Conservation (phyloP, 495 filamentous ascomycete genomes). For the Trichoderma parareesei region DNA sequence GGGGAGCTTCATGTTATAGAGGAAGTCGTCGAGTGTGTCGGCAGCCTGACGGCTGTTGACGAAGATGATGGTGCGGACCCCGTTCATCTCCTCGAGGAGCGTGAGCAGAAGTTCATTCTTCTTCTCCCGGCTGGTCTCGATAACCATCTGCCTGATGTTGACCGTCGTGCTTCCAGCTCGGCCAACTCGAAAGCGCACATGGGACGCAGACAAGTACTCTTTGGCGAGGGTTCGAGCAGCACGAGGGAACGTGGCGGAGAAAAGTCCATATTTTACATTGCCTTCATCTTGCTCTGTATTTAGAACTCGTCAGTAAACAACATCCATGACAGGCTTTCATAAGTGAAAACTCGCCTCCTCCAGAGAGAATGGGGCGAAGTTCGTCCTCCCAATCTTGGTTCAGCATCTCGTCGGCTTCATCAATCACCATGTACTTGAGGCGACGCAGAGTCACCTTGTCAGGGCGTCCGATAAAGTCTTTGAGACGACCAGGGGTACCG, state of each 20-base stretch:
- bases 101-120: constrained; percentile 70
- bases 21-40: constrained; percentile 77
- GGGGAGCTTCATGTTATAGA: constrained; percentile 72
- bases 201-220: constrained; percentile 59
- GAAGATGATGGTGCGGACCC: constrained; percentile 82
- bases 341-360: constrained; percentile 52
- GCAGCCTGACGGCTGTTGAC: constrained; percentile 69
- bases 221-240: constrained; percentile 65
- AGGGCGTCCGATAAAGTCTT: constrained; percentile 69
- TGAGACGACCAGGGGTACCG: constrained; percentile 76
- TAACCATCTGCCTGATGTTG: constrained; percentile 72
- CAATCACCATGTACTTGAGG: constrained; percentile 76
- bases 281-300: constrained; percentile 67
- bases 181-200: constrained; percentile 74
- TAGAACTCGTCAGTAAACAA: neutral
- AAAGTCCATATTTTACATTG: constrained; percentile 76
- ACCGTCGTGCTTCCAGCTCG: constrained; percentile 69
- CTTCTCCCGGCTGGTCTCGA: constrained; percentile 49
- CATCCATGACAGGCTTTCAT: neutral
- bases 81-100: constrained; percentile 56
- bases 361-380: constrained; percentile 61
- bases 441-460: constrained; percentile 63
- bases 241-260: constrained; percentile 88
- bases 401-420: constrained; percentile 93
- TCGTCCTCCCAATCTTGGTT: constrained; percentile 64